A percentile compares a stretch with the other conserved stretches of the same genome.
These are phyloP conservation scores for Solanum megistacrolobum DNA, from an alignment of 257 asterid genomes.

Conservation along the genomic window DNA sequence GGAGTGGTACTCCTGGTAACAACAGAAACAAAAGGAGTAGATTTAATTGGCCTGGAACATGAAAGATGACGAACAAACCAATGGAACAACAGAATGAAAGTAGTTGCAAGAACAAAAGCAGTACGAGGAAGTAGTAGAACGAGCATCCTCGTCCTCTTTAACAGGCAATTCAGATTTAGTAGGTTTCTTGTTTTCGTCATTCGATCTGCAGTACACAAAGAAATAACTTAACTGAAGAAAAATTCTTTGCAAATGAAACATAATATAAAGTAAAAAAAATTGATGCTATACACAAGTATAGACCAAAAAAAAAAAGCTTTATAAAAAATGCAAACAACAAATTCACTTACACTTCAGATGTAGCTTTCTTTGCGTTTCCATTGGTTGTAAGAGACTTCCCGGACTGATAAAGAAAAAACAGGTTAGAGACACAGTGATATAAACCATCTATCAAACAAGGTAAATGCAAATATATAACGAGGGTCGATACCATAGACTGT, in stretches of 20 bases:
- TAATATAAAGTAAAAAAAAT: not conserved
- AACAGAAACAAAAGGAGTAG: not conserved
- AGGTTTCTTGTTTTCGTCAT: slow-evolving; percentile 22
- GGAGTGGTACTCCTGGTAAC: slow-evolving; percentile 38
- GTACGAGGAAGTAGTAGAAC: slow-evolving; percentile 71
- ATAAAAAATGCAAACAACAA: not conserved
- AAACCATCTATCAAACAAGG: not conserved
- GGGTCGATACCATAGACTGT: slow-evolving; percentile 27
- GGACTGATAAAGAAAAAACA: slow-evolving; percentile 18
- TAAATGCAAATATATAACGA: not conserved
- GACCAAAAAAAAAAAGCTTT: not conserved
- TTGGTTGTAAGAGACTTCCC: slow-evolving; percentile 25
- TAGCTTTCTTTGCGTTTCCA: slow-evolving; percentile 19
- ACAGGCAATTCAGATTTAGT: slow-evolving; percentile 13
- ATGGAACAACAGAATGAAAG: not conserved
- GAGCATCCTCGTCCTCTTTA: slow-evolving; percentile 60
- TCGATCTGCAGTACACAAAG: slow-evolving; percentile 27
- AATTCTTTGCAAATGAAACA: not conserved
- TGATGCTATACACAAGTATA: not conserved
- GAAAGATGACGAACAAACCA: not conserved
- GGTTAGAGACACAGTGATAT: not conserved
- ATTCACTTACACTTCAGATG: slow-evolving; percentile 37
- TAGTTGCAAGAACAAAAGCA: not conserved
- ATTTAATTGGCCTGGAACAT: not conserved
- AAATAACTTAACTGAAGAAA: not conserved